Evolutionary conservation across 2,329 filamentous ascomycete genomes (phyloP).

Genomic region (Mollisia scopiformis): DNA sequence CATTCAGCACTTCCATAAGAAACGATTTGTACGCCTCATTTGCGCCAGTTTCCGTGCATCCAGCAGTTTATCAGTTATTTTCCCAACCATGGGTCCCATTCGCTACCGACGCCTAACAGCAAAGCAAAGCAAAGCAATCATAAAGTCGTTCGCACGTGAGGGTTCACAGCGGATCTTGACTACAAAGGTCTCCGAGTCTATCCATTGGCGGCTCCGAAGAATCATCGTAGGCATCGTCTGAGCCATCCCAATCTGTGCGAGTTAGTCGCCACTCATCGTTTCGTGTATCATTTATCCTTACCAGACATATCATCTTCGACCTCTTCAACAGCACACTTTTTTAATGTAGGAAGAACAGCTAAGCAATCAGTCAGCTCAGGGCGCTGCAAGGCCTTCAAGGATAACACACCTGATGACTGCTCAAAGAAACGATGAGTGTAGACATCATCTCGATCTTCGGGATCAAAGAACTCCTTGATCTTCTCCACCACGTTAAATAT

Average conservation of each 20-base stretch:
- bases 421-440: constrained; percentile 18
- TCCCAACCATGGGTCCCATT: constrained; percentile 1
- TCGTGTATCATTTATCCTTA: constrained; percentile 23
- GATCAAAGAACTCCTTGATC: constrained; percentile 30
- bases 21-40: not conserved
- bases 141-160: constrained; percentile 8
- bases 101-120: constrained; percentile 11
- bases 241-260: constrained; percentile 36
- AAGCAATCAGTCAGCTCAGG: constrained; percentile 7
- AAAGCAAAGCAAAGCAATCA: constrained; percentile 8
- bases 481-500: constrained; percentile 31
- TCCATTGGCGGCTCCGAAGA: constrained; percentile 59
- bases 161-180: constrained; percentile 17
- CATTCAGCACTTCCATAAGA: not conserved
- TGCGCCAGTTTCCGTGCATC: constrained; percentile 9
- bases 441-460: constrained; percentile 23
- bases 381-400: not conserved
- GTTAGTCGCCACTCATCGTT: constrained; percentile 7
- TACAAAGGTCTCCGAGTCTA: constrained; percentile 39
- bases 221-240: constrained; percentile 41
- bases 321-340: constrained; percentile 39
- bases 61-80: constrained; percentile 13
- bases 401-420: constrained; percentile 25
- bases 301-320: constrained; percentile 42
- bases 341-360: constrained; percentile 34